Base-by-base conservation (phyloP, 139 green algal genomes). In the Penium margaritaceum region DNA sequence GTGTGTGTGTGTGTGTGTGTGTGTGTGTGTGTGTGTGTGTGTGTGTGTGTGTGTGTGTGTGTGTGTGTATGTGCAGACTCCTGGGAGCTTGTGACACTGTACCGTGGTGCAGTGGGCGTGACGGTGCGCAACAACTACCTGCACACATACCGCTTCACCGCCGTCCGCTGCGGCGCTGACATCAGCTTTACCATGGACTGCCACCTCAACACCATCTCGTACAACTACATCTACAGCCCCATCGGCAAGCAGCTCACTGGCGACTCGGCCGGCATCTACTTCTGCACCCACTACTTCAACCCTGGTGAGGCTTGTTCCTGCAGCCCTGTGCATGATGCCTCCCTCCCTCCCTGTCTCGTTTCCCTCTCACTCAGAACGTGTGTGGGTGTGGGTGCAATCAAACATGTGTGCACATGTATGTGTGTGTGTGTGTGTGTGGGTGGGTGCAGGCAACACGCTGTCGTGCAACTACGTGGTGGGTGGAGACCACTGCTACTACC, bases 91-190 rank as follows among this genome's bases (percentile, higher is more conserved):
- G n/a, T n/a, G n/a, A n/a, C n/a, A n/a, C n/a, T n/a, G n/a, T n/a
- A n/a, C n/a, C n/a, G n/a, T n/a, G 67, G 55, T 5, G 34, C 67
- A 3, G 29, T 74, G 27, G 67, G 67, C 33, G 67, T 74, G 36
- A 61, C 36, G 17, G 55, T 68, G 33, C 9, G n/a, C 14, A 63
- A 74, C 44, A 74, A 67, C 44, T 67, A 67, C 67, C 71, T 74
- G 34, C 67, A 67, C 44, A 36, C 71, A 17, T 74, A 51, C 12
- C 21, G 30, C 7, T 44, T 38, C 19, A 38, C 55, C 14, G 41
- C 29, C 17, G n/a, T 74, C 32, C 35, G 34, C 2, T 74, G 41
- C 27, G 67, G 67, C 30, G 35, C 30, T 37, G 66, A 43, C 41
- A 41, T 63, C 14, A 37, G 27, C 32, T 53, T 37, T 68, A n/a